Base-by-base conservation (phyloP, 768 basidiomycete genomes). In the Phaeolepiota aurea region DNA sequence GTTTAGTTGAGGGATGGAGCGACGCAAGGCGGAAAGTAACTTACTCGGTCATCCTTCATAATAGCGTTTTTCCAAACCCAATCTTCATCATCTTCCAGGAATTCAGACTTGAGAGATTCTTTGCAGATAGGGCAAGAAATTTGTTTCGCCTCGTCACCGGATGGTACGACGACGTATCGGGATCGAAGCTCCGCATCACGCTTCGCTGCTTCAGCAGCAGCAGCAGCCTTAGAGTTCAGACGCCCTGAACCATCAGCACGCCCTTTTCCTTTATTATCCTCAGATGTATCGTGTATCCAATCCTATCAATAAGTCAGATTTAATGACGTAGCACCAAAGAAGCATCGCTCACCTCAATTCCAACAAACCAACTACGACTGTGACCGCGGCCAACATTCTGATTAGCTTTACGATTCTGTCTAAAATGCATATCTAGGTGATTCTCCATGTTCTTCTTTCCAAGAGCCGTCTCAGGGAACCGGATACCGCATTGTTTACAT, bases 31-130 rank as follows among this genome's bases (percentile, higher is more conserved):
- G 13, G 15, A 20, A 44, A 38, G 31, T 18, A n/a, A 64, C 81
- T 41, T 57, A 91, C 91, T 68, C 76, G 76, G 43, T 85, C 86
- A 48, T 94, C 88, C 45, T 82, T 81, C 59, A 71, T 77, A 14
- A 89, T 70, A 0, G 93, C 90, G 54, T 99, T 94, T 56, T 75
- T 78, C 91, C 91, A 99, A 10, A 96, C 85, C 93, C 93, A 98
- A 45, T 96, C 94, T 65, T 97, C 94, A 45, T 93, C 91, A 36
- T 96, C 93, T 56, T 97, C 91, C 42, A 82, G 61, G 57, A 87
- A 98, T 66, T 96, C 94, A 48, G 82, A 78, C 68, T 89, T 87
- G 59, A 97, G 72, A 42, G 59, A 62, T 62, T 99, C 94, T 69
- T 94, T 96, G 77, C 96, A 99, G 50, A 99, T 87, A 18, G 92